Conservation (phyloP, 192 early-diverging fungal species). For the Linnemannia hyalina region DNA sequence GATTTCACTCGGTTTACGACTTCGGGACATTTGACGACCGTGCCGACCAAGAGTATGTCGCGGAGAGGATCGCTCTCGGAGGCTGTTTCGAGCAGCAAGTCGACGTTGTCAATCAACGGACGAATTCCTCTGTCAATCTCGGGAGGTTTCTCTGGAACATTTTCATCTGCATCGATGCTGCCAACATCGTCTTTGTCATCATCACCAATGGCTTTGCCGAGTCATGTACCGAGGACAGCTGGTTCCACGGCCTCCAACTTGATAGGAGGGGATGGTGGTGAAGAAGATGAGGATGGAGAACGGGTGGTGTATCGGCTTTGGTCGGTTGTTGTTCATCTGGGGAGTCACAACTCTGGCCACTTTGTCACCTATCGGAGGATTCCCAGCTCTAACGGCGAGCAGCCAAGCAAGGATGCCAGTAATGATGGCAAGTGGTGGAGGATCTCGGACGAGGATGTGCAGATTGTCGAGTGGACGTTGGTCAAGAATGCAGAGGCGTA, state of each 20-base stretch:
- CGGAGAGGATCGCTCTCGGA: constrained; percentile 33
- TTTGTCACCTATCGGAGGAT: constrained; percentile 89
- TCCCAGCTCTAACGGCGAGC: constrained; percentile 17
- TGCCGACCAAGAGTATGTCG: constrained; percentile 60
- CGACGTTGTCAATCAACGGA: not conserved
- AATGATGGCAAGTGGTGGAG: constrained; percentile 71
- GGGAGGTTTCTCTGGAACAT: not conserved
- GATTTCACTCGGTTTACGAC: constrained; percentile 86
- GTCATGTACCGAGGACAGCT: not conserved
- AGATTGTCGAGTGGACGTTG: constrained; percentile 71
- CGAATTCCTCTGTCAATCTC: not conserved
- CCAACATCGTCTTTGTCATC: not conserved
- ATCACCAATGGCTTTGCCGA: not conserved
- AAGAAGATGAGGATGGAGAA: constrained; percentile 25
- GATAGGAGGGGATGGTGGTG: constrained; percentile 4
- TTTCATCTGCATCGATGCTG: not conserved
- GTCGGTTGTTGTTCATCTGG: constrained; percentile 88
- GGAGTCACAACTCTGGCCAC: constrained; percentile 90
- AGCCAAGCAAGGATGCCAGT: not conserved
- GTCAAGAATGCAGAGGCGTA: constrained; percentile 81
- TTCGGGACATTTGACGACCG: constrained; percentile 71
- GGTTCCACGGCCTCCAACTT: constrained; percentile 13
- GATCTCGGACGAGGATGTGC: constrained; percentile 79
- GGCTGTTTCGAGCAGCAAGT: constrained; percentile 16
- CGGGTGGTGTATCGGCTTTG: constrained; percentile 74